Evolutionary conservation across 2,329 filamentous ascomycete genomes (phyloP), one percentile per base, ranked within the genome.

Genomic region (Malbranchea cinnamomea): DNA sequence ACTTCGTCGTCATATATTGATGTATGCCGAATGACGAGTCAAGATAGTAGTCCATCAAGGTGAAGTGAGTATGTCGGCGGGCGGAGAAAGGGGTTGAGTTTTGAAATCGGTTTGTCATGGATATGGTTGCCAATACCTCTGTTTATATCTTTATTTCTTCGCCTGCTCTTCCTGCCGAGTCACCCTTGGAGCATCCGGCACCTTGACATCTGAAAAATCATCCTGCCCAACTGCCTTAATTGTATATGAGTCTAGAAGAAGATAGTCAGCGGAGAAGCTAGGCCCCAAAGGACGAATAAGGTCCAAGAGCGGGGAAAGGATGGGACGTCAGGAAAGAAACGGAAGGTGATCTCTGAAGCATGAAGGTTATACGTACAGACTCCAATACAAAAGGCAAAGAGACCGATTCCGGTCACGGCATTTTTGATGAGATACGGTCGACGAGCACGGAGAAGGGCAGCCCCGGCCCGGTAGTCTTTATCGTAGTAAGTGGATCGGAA

Each of bases 351-450:
- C 6, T 6, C 5, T 12, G 30, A 20, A 12, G 15, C n/a, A n/a
- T n/a, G n/a, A 13, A 9, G 20, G 28, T 22, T 30, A n/a, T n/a
- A 71, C 82, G 40, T 71, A 98, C 89, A 98, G 44, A 98, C 79
- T 39, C 74, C 73, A 40, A 82, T 66, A n/a, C 81, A 75, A 42
- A 95, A 74, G 12, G 65, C 67, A 42, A 78, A 65, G 28, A 95
- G 68, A 9, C 65, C 71, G n/a, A 79, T 49, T 11, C 89, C 89
- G 1, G 84, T 83, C 36, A 87, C 46, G 16, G 78, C 68, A 57
- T 98, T 98, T 63, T 80, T 91, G 56, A 94, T 60, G 23, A 98
- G 68, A 55, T 91, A 98, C 28, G 89, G 89, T 45, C 82, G 75
- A 46, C 91, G 76, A 33, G 89, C 87, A 50, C 89, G 81, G 52